These are phyloP conservation scores for Fusarium anthophilum DNA, from an alignment of 2,329 filamentous ascomycete genomes.

Conservation along the genomic window DNA sequence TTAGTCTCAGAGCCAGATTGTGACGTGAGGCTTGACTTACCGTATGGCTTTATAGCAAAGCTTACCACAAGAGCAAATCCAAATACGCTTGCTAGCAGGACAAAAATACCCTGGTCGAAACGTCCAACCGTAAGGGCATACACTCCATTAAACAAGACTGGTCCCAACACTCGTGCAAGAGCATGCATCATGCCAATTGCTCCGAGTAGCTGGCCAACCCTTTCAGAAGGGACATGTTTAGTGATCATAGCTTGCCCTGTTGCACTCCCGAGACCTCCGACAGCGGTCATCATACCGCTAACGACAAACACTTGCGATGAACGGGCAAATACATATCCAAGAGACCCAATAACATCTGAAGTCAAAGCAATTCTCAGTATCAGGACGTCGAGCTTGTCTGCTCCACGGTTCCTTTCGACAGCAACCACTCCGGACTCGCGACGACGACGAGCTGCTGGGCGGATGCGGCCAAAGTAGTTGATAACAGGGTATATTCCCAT, in stretches of 20 bases:
- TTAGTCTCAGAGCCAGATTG: slow-evolving; percentile 20
- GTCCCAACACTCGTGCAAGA: slow-evolving; percentile 79
- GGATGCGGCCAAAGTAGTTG: slow-evolving; percentile 76
- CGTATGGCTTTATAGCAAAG: slow-evolving; percentile 76
- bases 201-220: slow-evolving; percentile 87
- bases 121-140: slow-evolving; percentile 83
- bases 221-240: slow-evolving; percentile 87
- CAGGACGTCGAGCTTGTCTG: slow-evolving; percentile 79
- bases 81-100: slow-evolving; percentile 76
- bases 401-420: slow-evolving; percentile 69
- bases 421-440: slow-evolving; percentile 49
- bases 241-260: slow-evolving; percentile 86
- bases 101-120: slow-evolving; percentile 85
- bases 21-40: slow-evolving; percentile 63
- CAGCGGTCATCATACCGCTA: slow-evolving; percentile 76
- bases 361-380: slow-evolving; percentile 79
- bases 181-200: slow-evolving; percentile 88
- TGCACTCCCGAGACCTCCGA: slow-evolving; percentile 87
- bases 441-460: slow-evolving; percentile 56
- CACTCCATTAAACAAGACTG: slow-evolving; percentile 84
- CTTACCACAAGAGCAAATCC: slow-evolving; percentile 70
- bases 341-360: slow-evolving; percentile 78
- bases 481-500: slow-evolving; percentile 79
- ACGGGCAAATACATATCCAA: slow-evolving; percentile 76
- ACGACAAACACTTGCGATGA: slow-evolving; percentile 72